Percentiles rank a stretch among this genome's conserved stretches.
These are phyloP conservation scores for Lolium perenne DNA, from an alignment of 176 grass and related monocot species.

Conservation along the genomic window DNA sequence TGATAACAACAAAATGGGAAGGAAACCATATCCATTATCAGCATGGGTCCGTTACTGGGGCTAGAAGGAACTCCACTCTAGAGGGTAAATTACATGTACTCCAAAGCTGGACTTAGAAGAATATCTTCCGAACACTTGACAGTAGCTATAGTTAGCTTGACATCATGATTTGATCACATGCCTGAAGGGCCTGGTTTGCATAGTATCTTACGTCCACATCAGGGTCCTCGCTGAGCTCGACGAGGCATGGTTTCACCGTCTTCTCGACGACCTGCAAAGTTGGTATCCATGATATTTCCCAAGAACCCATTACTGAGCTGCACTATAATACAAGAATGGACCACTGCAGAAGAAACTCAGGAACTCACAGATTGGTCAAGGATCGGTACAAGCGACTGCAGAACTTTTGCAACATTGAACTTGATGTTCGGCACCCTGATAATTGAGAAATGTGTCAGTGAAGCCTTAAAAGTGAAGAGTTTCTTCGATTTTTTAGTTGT, in stretches of 20 bases:
- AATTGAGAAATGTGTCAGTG: conserved; percentile 8
- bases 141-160: conserved; percentile 58
- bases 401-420: conserved; percentile 92
- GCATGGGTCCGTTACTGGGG: too few relatives aligned
- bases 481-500: not conserved
- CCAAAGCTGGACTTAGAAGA: conserved; percentile 32
- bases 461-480: not conserved
- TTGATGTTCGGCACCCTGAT: conserved; percentile 96
- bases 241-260: conserved; percentile 74
- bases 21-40: too few relatives aligned
- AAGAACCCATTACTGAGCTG: not conserved
- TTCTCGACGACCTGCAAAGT: conserved; percentile 69
- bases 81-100: too few relatives aligned
- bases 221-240: conserved; percentile 92
- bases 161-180: conserved; percentile 89
- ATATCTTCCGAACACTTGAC: conserved; percentile 37
- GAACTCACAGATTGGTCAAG: conserved; percentile 81
- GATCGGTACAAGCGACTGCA: conserved; percentile 73
- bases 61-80: too few relatives aligned
- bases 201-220: conserved; percentile 93
- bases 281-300: conserved; percentile 46
- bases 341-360: not conserved
- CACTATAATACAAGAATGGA: not conserved
- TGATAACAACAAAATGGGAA: too few relatives aligned
- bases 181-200: conserved; percentile 79